Conservation (phyloP, 2,329 filamentous ascomycete species). For the Verticillium alfalfae region DNA sequence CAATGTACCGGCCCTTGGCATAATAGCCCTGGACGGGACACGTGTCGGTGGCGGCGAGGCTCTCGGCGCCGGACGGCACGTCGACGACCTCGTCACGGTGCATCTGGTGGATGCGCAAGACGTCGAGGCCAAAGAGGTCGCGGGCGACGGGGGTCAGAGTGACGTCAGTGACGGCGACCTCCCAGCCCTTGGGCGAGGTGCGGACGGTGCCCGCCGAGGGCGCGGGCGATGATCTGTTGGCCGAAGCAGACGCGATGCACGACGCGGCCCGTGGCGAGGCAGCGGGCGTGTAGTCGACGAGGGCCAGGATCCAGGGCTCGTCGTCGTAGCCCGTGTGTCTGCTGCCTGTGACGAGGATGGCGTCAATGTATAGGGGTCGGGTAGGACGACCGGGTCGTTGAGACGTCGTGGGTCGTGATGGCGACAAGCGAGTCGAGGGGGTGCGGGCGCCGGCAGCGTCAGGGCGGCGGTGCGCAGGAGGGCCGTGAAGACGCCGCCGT, state of each 20-base stretch:
- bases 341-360: constrained; percentile 73
- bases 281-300: constrained; percentile 61
- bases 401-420: constrained; percentile 67
- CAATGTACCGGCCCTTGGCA: constrained; percentile 57
- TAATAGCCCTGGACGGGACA: constrained; percentile 83
- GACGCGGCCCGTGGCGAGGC: constrained; percentile 59
- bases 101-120: constrained; percentile 72
- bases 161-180: constrained; percentile 68
- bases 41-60: constrained; percentile 57
- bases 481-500: constrained; percentile 63
- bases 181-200: constrained; percentile 68
- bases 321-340: constrained; percentile 70
- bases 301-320: constrained; percentile 68
- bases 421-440: constrained; percentile 42
- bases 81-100: constrained; percentile 70
- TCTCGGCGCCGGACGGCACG: constrained; percentile 55
- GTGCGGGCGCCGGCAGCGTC: constrained; percentile 31
- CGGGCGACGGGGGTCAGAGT: constrained; percentile 64
- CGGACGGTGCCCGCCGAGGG: constrained; percentile 63
- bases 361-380: constrained; percentile 70
- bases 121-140: constrained; percentile 63
- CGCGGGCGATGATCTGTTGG: constrained; percentile 76
- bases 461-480: constrained; percentile 52
- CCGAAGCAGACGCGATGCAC: constrained; percentile 80
- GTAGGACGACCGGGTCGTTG: constrained; percentile 56